Percentiles rank a stretch among this genome's conserved stretches.
These are phyloP conservation scores for Gossypium laxum DNA, from an alignment of 441 rosid species.

Conservation along the genomic window DNA sequence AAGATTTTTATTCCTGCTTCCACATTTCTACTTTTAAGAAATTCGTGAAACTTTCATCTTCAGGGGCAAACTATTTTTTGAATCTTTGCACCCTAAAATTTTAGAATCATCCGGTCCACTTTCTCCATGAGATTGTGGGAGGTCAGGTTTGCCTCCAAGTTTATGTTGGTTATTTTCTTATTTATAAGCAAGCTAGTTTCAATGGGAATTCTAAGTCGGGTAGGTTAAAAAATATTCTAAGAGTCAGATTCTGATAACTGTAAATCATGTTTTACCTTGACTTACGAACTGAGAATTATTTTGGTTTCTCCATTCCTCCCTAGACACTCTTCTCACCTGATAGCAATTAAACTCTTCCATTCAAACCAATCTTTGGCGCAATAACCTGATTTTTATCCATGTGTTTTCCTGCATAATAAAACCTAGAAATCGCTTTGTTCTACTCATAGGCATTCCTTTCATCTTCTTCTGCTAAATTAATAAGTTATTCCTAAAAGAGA, in stretches of 20 bases:
- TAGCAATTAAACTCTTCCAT: not conserved
- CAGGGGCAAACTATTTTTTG: not conserved
- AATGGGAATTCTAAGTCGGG: not conserved
- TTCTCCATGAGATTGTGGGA: not conserved
- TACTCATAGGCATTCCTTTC: not conserved
- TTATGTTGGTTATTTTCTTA: not conserved
- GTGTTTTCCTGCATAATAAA: not conserved
- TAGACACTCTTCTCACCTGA: not conserved
- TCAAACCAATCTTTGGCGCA: not conserved
- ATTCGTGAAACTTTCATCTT: not conserved
- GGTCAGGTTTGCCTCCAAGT: not conserved
- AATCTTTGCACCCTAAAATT: not conserved
- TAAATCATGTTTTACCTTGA: not conserved
- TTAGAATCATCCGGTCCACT: not conserved
- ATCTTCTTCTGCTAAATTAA: not conserved
- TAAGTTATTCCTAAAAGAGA: not conserved
- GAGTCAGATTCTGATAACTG: not conserved
- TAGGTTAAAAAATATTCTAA: not conserved
- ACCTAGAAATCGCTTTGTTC: not conserved
- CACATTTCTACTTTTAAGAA: not conserved
- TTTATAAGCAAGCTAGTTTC: not conserved
- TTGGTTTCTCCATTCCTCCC: not conserved
- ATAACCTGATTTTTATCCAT: not conserved
- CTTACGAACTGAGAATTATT: not conserved
- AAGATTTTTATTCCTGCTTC: not conserved